Evolutionary conservation across 208 protist genomes (phyloP).

Genomic region (Crithidia bombi): DNA sequence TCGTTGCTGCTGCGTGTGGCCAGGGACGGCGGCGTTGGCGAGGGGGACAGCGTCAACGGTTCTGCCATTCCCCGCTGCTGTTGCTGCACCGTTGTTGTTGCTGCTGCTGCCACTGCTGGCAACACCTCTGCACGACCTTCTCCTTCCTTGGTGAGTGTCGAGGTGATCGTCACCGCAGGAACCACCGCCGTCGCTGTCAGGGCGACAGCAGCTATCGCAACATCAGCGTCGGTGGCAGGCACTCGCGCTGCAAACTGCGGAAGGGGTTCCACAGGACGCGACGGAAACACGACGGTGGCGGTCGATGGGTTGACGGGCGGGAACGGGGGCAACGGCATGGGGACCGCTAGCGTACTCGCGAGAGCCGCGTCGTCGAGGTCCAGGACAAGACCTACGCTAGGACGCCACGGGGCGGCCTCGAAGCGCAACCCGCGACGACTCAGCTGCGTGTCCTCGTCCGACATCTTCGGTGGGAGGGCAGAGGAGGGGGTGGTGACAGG

Average conservation of each 20-base stretch:
- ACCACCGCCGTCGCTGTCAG: background rate
- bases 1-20: background rate
- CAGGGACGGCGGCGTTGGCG: background rate
- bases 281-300: background rate
- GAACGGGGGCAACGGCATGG: background rate
- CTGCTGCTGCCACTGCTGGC: background rate
- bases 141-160: background rate
- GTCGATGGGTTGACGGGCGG: background rate
- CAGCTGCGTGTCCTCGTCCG: slow-evolving; percentile 2
- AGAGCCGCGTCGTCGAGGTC: background rate
- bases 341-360: background rate
- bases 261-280: background rate
- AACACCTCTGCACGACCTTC: background rate
- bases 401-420: slow-evolving; percentile 18
- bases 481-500: background rate
- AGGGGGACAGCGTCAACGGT: background rate
- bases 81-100: background rate
- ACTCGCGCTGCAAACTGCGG: background rate
- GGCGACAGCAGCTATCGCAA: background rate
- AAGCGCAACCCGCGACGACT: slow-evolving; percentile 17
- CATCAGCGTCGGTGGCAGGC: background rate
- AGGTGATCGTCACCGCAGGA: slow-evolving; percentile 16
- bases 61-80: background rate
- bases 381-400: background rate
- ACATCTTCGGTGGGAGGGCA: background rate